Conservation (phyloP, 768 basidiomycete genomes). For the Clitopilus hobsonii region DNA sequence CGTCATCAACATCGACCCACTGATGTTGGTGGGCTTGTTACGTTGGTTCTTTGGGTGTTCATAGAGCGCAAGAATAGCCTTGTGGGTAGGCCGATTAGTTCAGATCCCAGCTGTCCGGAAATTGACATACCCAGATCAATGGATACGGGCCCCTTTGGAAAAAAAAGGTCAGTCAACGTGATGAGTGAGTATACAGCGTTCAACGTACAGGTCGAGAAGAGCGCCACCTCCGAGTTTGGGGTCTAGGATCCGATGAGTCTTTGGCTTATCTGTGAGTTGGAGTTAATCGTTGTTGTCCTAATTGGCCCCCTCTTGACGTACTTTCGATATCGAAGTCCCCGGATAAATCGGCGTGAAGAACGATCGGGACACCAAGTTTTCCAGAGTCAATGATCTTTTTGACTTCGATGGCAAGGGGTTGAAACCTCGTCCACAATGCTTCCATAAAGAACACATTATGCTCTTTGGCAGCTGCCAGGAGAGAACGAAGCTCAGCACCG, state of each 20-base stretch:
- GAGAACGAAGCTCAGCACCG: slow-evolving; percentile 65
- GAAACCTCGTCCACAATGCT: slow-evolving; percentile 85
- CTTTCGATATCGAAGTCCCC: slow-evolving; percentile 61
- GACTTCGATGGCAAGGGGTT: slow-evolving; percentile 61
- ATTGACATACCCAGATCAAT: slow-evolving; percentile 60
- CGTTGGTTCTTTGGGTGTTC: slow-evolving; percentile 73
- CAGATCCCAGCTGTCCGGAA: neutral
- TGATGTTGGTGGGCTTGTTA: slow-evolving; percentile 51
- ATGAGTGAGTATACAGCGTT: neutral
- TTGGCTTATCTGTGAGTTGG: slow-evolving; percentile 47
- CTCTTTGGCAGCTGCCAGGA: slow-evolving; percentile 72
- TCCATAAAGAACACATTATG: slow-evolving; percentile 89
- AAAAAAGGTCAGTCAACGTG: slow-evolving; percentile 2
- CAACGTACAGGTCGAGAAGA: slow-evolving; percentile 72
- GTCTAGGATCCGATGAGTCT: slow-evolving; percentile 72
- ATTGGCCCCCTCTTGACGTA: slow-evolving; percentile 24
- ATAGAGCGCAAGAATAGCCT: slow-evolving; percentile 77
- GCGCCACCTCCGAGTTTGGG: slow-evolving; percentile 80
- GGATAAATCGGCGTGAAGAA: slow-evolving; percentile 76
- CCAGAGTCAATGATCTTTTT: slow-evolving; percentile 61
- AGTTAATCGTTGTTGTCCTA: neutral
- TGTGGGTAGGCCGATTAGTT: neutral
- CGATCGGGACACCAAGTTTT: slow-evolving; percentile 58
- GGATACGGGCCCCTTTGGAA: slow-evolving; percentile 71
- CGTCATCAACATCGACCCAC: slow-evolving; percentile 73